Percentiles rank a stretch among this genome's conserved stretches.
Conservation (phyloP, 1,284 basidiomycete species). For the Rhizopogon parksii region DNA sequence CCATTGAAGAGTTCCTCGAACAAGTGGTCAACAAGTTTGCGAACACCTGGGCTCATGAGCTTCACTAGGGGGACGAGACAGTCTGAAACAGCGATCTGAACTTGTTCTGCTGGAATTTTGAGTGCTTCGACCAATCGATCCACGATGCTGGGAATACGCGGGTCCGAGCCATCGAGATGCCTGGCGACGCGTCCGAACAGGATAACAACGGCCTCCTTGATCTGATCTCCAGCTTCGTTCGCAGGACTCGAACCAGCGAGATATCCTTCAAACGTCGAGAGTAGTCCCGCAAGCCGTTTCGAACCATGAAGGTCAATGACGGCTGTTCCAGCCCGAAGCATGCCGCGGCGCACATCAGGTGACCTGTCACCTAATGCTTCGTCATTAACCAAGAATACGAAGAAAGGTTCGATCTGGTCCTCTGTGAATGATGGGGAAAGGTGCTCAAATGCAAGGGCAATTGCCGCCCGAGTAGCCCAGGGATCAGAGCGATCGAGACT, state of each 20-base stretch:
- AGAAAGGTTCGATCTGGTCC: constrained; percentile 70
- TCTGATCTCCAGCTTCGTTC: constrained; percentile 74
- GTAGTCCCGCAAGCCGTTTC: constrained; percentile 67
- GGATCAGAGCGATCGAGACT: constrained; percentile 92
- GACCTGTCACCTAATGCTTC: constrained; percentile 86
- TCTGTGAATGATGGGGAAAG: constrained; percentile 66
- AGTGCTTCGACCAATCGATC: constrained; percentile 88
- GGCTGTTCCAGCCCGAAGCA: constrained; percentile 80
- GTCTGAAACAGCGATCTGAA: constrained; percentile 95
- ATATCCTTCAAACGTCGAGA: constrained; percentile 81
- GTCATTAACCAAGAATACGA: constrained; percentile 80
- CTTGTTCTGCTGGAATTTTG: constrained; percentile 93
- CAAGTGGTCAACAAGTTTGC: constrained; percentile 68
- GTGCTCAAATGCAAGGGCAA: constrained; percentile 65
- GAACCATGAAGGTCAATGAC: constrained; percentile 85
- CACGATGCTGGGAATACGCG: constrained; percentile 78
- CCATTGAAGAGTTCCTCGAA: constrained; percentile 73
- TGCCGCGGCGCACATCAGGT: constrained; percentile 76
- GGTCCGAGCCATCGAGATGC: constrained; percentile 75
- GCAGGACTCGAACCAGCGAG: constrained; percentile 58
- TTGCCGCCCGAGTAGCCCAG: constrained; percentile 79
- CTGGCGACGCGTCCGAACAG: constrained; percentile 90
- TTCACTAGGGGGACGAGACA: constrained; percentile 86
- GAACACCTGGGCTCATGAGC: constrained; percentile 60
- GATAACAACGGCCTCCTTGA: constrained; percentile 94